These are phyloP conservation scores for Ceratobasidium papillatum DNA, from an alignment of 1,284 basidiomycete genomes.

Conservation along the genomic window DNA sequence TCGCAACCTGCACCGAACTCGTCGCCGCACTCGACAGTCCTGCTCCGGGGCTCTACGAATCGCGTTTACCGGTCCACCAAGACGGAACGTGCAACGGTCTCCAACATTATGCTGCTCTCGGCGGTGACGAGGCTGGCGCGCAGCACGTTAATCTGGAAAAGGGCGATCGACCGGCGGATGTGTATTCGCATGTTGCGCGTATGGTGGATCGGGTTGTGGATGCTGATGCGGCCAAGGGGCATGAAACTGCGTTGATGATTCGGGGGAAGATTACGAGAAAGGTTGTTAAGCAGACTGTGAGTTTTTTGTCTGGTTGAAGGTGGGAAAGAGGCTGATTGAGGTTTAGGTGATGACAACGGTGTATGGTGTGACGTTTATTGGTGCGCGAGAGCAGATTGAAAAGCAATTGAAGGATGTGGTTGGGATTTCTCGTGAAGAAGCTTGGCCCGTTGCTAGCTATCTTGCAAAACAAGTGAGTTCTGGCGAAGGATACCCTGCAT, in stretches of 20 bases:
- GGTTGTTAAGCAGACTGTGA: slow-evolving; percentile 96
- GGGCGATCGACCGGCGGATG: slow-evolving; percentile 90
- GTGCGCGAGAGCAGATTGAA: slow-evolving; percentile 95
- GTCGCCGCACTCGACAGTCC: slow-evolving; percentile 76
- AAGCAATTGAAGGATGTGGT: slow-evolving; percentile 83
- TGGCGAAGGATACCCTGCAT: not conserved
- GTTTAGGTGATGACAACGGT: slow-evolving; percentile 96
- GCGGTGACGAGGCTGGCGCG: slow-evolving; percentile 90
- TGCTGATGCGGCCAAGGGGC: slow-evolving; percentile 56
- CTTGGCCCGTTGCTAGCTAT: slow-evolving; percentile 83
- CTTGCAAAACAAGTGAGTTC: slow-evolving; percentile 74
- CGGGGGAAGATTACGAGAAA: slow-evolving; percentile 88
- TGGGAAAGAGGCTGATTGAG: not conserved
- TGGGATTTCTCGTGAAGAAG: slow-evolving; percentile 76
- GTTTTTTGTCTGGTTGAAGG: slow-evolving; percentile 46
- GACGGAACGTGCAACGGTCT: slow-evolving; percentile 99
- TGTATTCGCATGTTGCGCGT: slow-evolving; percentile 92
- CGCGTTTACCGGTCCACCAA: slow-evolving; percentile 92
- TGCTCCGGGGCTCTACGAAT: slow-evolving; percentile 77
- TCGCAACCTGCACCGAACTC: slow-evolving; percentile 91
- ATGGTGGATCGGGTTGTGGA: slow-evolving; percentile 74
- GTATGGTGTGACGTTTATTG: slow-evolving; percentile 96
- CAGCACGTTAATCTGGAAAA: slow-evolving; percentile 91
- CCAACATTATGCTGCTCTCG: slow-evolving; percentile 98
- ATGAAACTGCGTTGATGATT: slow-evolving; percentile 67